These are phyloP conservation scores for Pichia sp. DNA, from an alignment of 1,139 yeast genomes.

Conservation along the genomic window DNA sequence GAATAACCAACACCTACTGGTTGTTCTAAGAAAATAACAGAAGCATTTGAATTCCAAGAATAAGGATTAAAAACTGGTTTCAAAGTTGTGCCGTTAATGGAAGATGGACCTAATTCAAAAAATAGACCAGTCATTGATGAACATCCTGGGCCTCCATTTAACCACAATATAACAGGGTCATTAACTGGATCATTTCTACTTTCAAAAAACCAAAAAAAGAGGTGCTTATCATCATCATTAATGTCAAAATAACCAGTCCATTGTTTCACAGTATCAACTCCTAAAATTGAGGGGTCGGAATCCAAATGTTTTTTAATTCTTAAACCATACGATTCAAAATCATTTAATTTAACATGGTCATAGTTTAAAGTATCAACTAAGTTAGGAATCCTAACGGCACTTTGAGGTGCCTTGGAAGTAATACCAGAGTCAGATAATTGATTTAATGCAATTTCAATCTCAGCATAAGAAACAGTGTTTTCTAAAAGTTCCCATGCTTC, in stretches of 20 bases:
- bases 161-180: constrained; percentile 84
- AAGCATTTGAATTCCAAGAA: constrained; percentile 86
- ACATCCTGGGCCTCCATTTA: constrained; percentile 91
- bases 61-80: constrained; percentile 70
- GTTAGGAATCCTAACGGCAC: constrained; percentile 3
- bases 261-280: constrained; percentile 68
- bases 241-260: constrained; percentile 85
- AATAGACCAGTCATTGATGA: constrained; percentile 86
- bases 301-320: constrained; percentile 20
- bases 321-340: constrained; percentile 13
- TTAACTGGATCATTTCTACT: constrained; percentile 81
- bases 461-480: constrained; percentile 1
- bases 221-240: constrained; percentile 76
- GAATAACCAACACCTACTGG: constrained; percentile 94
- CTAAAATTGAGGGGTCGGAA: constrained; percentile 24
- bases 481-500: constrained; percentile 13
- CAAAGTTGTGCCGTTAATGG: constrained; percentile 51
- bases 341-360: constrained; percentile 2
- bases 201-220: constrained; percentile 82
- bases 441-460: constrained; percentile 6
- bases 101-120: constrained; percentile 84
- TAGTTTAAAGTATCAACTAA: background rate
- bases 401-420: constrained; percentile 1
- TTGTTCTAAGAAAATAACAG: constrained; percentile 88
- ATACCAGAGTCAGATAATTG: background rate